Evolutionary conservation across 192 early-diverging fungal species (phyloP).

Genomic region (Linnemannia hyalina): DNA sequence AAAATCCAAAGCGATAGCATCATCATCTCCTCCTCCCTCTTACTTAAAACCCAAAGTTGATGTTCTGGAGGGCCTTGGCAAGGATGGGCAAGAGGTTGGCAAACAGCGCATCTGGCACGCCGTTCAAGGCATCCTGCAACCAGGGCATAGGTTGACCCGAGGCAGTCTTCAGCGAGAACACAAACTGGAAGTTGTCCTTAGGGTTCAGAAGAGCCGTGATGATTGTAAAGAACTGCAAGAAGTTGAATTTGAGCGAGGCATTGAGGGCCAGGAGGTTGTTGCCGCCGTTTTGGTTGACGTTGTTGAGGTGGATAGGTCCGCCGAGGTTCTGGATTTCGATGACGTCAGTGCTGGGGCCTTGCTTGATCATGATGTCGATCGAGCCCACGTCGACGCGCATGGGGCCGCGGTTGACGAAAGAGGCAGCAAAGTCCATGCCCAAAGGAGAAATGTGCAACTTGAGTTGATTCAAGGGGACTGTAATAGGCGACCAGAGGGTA

Average conservation of each 20-base stretch:
- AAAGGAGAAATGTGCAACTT: constrained; percentile 11
- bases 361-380: constrained; percentile 23
- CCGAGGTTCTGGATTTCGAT: constrained; percentile 29
- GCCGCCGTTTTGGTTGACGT: constrained; percentile 20
- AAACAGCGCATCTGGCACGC: constrained; percentile 9
- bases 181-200: constrained; percentile 29
- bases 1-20: not conserved
- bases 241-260: constrained; percentile 35
- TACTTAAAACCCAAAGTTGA: constrained; percentile 30
- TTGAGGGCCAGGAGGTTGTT: constrained; percentile 22
- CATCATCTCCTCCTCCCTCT: not conserved
- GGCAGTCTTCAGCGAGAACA: constrained; percentile 22
- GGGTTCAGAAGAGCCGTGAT: constrained; percentile 15
- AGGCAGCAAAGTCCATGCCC: constrained; percentile 24
- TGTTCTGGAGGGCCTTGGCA: constrained; percentile 11
- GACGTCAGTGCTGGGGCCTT: constrained; percentile 14
- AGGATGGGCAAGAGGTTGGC: constrained; percentile 36
- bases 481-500: constrained; percentile 19
- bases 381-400: constrained; percentile 22
- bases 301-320: constrained; percentile 29
- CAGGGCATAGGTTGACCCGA: constrained; percentile 29
- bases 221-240: constrained; percentile 32
- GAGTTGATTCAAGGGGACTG: constrained; percentile 1
- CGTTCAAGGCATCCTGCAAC: constrained; percentile 36
- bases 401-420: constrained; percentile 25